Percentiles rank a stretch among this genome's conserved stretches.
phyloP scores from a whole-genome alignment of 1,139 yeast genomes.

The Hansenula sp. region DNA sequence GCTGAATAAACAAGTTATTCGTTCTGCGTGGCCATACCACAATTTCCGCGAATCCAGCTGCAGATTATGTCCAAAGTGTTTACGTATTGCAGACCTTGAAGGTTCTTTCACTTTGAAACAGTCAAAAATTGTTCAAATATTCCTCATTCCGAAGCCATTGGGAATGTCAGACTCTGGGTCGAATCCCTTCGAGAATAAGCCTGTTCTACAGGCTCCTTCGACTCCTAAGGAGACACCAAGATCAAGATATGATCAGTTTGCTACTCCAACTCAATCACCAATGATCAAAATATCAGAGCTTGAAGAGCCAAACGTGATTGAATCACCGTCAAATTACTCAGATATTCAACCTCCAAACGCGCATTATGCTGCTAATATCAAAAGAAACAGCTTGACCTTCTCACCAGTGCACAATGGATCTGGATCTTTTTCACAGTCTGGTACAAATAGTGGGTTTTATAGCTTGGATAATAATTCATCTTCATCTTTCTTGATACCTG shows the following conservation, averaged over 20 bases:
- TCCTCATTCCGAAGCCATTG: slow-evolving; percentile 25
- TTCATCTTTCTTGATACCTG: slow-evolving; percentile 19
- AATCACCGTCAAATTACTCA: slow-evolving; percentile 7
- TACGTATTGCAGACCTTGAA: too few species aligned
- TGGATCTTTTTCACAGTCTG: background rate
- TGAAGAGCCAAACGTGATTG: slow-evolving; percentile 6
- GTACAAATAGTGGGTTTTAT: slow-evolving; percentile 8
- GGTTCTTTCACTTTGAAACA: too few species aligned
- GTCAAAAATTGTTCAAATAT: too few species aligned
- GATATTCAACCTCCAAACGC: slow-evolving; percentile 20
- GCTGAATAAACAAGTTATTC: too few species aligned
- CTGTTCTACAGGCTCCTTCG: slow-evolving; percentile 2
- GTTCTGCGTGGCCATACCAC: too few species aligned
- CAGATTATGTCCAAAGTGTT: background rate
- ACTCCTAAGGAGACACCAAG: slow-evolving; percentile 16
- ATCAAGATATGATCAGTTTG: slow-evolving; percentile 17
- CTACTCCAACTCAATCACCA: slow-evolving; percentile 20
- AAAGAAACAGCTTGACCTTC: background rate
- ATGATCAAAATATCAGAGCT: slow-evolving; percentile 24
- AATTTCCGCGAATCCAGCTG: background rate
- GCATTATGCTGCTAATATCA: slow-evolving; percentile 5
- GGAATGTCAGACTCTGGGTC: background rate
- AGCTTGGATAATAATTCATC: slow-evolving; percentile 19
- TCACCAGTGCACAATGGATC: background rate
- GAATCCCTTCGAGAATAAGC: background rate